Evolutionary conservation across 192 early-diverging fungal genomes (phyloP).

Genomic region (Podila epigama): DNA sequence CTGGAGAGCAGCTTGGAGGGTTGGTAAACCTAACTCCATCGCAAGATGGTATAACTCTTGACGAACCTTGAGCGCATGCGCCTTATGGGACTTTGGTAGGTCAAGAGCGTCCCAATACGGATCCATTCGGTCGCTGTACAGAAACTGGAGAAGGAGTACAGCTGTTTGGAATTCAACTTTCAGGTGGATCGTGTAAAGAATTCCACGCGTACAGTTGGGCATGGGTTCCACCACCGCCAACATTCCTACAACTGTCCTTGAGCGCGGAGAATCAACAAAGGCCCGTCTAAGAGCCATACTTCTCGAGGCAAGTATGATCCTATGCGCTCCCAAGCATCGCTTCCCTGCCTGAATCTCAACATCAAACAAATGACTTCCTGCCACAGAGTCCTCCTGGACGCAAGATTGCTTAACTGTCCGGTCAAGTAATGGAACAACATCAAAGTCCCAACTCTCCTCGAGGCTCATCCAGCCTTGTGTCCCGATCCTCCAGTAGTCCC

Average conservation of each 20-base stretch:
- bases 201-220: not conserved
- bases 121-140: conserved; percentile 59
- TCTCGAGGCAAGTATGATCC: conserved; percentile 54
- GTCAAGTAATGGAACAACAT: conserved; percentile 28
- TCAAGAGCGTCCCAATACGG: conserved; percentile 51
- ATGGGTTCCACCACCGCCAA: conserved; percentile 12
- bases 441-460: conserved; percentile 42
- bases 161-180: conserved; percentile 47
- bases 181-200: conserved; percentile 14
- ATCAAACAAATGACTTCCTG: conserved; percentile 52
- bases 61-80: conserved; percentile 25
- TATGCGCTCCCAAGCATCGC: conserved; percentile 52
- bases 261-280: conserved; percentile 12
- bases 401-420: not conserved
- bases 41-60: conserved; percentile 49
- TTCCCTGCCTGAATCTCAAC: conserved; percentile 52
- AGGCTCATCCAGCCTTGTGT: conserved; percentile 31
- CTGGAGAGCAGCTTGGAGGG: conserved; percentile 47
- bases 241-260: conserved; percentile 2
- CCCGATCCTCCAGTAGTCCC: conserved; percentile 28
- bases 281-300: conserved; percentile 42
- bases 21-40: conserved; percentile 37
- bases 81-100: conserved; percentile 16
- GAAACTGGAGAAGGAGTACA: conserved; percentile 56
- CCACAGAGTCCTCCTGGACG: conserved; percentile 4